Conservation (phyloP, 805 yeast genomes). For the Schizosaccharomyces lindneri region DNA sequence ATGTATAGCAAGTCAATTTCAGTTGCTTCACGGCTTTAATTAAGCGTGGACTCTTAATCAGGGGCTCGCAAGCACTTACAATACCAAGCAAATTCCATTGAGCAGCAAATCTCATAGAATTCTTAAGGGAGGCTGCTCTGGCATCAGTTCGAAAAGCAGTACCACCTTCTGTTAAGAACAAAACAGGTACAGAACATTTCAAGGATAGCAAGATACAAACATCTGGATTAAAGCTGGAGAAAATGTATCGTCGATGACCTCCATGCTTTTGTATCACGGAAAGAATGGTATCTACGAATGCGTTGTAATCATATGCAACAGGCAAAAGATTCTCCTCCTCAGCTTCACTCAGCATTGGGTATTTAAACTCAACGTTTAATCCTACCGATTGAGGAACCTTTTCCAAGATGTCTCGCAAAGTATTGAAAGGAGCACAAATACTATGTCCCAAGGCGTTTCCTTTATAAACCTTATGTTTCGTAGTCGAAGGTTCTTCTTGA, state of each 20-base stretch:
- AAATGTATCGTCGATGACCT: slow-evolving; percentile 60
- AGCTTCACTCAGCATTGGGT: slow-evolving; percentile 87
- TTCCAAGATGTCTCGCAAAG: slow-evolving; percentile 58
- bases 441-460: slow-evolving; percentile 81
- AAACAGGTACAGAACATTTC: slow-evolving; percentile 77
- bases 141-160: slow-evolving; percentile 68
- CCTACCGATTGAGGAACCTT: slow-evolving; percentile 68
- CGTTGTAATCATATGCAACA: slow-evolving; percentile 56
- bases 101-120: slow-evolving; percentile 71
- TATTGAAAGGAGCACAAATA: slow-evolving; percentile 77
- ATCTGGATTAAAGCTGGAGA: slow-evolving; percentile 89
- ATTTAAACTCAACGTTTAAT: slow-evolving; percentile 75
- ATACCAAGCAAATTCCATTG: slow-evolving; percentile 81
- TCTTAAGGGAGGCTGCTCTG: slow-evolving; percentile 67
- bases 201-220: slow-evolving; percentile 61
- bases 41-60: slow-evolving; percentile 71
- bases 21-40: slow-evolving; percentile 67
- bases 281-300: slow-evolving; percentile 70
- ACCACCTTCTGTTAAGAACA: slow-evolving; percentile 76
- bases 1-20: slow-evolving; percentile 81
- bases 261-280: slow-evolving; percentile 55
- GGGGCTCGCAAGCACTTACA: slow-evolving; percentile 68
- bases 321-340: slow-evolving; percentile 73
- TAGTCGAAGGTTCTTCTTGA: slow-evolving; percentile 11
- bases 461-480: slow-evolving; percentile 63